Conservation (phyloP, 345 rosid genomes). For the Eucalyptus virginea region DNA sequence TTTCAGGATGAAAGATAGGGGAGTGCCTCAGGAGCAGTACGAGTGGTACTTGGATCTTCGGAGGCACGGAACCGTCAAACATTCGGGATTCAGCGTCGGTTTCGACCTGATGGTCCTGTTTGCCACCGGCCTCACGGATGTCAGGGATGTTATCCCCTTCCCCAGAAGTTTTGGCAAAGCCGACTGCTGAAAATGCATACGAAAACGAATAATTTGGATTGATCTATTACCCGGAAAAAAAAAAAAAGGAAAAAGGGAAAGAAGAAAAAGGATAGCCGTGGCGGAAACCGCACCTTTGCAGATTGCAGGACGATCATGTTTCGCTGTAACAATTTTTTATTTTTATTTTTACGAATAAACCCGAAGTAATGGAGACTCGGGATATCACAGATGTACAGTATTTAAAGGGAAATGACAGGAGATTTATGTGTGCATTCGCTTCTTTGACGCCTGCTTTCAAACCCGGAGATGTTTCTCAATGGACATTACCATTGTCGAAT, state of each 20-base stretch:
- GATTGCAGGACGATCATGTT: not conserved
- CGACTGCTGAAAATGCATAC: constrained; percentile 10
- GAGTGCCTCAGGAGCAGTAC: constrained; percentile 35
- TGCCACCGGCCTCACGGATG: constrained; percentile 56
- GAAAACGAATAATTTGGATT: not conserved
- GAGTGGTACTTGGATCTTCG: constrained; percentile 85
- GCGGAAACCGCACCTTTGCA: not conserved
- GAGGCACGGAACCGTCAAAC: constrained; percentile 67
- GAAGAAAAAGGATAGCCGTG: not conserved
- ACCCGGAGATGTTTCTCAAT: not conserved
- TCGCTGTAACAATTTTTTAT: not conserved
- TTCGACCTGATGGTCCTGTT: constrained; percentile 72
- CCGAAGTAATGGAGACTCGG: not conserved
- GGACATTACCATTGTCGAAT: not conserved
- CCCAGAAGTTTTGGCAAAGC: constrained; percentile 50
- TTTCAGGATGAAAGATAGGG: constrained; percentile 44
- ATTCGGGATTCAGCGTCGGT: constrained; percentile 61
- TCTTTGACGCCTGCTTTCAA: not conserved
- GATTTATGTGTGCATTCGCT: not conserved
- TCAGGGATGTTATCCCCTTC: constrained; percentile 78
- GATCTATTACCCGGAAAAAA: not conserved
- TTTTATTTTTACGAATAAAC: not conserved
- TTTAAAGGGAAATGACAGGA: not conserved
- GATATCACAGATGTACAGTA: not conserved
- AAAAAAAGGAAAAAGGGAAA: rapidly evolving